phyloP scores from a whole-genome alignment of 1,284 basidiomycete genomes.

The Singerocomus rubriflavus region DNA sequence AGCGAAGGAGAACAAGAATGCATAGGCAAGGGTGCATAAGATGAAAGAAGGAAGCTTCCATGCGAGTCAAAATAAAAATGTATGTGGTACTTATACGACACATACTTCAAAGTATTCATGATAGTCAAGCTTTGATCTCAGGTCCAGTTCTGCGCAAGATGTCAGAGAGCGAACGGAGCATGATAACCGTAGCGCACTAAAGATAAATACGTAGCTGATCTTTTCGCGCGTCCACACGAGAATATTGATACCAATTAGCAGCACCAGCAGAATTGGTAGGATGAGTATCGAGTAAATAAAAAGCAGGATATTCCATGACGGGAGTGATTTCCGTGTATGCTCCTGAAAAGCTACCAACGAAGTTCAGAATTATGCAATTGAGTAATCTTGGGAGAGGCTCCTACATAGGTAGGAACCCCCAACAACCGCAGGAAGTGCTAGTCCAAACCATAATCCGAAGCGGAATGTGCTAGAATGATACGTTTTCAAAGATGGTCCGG shows the following conservation, averaged over 20 bases:
- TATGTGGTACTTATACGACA: background rate
- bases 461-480: constrained; percentile 79
- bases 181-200: constrained; percentile 49
- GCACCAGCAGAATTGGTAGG: constrained; percentile 73
- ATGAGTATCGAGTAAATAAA: constrained; percentile 79
- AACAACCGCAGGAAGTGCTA: constrained; percentile 73
- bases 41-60: constrained; percentile 75
- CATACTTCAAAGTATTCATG: constrained; percentile 80
- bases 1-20: constrained; percentile 84
- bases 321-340: constrained; percentile 57
- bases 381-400: constrained; percentile 16
- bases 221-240: constrained; percentile 72
- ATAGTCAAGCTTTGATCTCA: constrained; percentile 74
- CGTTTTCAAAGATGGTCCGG: constrained; percentile 50
- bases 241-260: constrained; percentile 82
- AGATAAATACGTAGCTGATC: constrained; percentile 92
- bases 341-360: constrained; percentile 52
- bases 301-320: constrained; percentile 72
- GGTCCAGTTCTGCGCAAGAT: constrained; percentile 60
- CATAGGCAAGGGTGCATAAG: constrained; percentile 72
- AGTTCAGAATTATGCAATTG: background rate
- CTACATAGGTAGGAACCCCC: constrained; percentile 69
- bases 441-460: constrained; percentile 74
- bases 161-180: background rate
- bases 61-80: constrained; percentile 1